These are phyloP conservation scores for Ceratocystis variospora DNA, from an alignment of 2,329 filamentous ascomycete species.

Conservation along the genomic window DNA sequence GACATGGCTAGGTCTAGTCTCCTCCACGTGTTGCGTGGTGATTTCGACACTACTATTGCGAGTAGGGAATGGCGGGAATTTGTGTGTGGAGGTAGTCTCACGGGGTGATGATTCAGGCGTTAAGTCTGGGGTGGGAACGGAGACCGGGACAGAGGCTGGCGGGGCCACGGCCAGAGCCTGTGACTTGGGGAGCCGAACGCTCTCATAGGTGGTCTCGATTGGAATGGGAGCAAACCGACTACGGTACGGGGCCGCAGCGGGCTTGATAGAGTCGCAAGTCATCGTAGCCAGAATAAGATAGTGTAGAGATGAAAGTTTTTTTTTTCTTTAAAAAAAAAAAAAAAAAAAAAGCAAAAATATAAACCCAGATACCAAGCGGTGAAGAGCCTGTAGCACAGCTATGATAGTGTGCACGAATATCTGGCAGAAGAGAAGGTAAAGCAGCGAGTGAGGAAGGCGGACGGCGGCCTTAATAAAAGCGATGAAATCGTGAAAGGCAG, in stretches of 20 bases:
- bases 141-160: slow-evolving; percentile 10
- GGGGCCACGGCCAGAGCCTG: neutral
- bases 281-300: slow-evolving; percentile 16
- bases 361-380: neutral
- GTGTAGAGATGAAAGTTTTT: neutral
- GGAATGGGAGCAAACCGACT: slow-evolving; percentile 55
- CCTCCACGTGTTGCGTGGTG: slow-evolving; percentile 11
- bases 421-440: neutral
- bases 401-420: neutral
- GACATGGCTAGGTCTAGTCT: neutral
- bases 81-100: neutral
- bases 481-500: neutral
- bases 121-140: slow-evolving; percentile 43
- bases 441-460: neutral
- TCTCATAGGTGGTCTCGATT: slow-evolving; percentile 57
- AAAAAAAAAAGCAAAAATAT: too few relatives aligned
- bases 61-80: neutral
- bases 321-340: too few relatives aligned
- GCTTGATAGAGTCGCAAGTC: slow-evolving; percentile 5
- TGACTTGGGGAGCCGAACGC: slow-evolving; percentile 31
- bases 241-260: slow-evolving; percentile 26
- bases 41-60: neutral
- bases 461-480: neutral
- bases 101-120: slow-evolving; percentile 42
- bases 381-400: neutral